A percentile compares a stretch with the other conserved stretches of the same genome.
These are phyloP conservation scores for Pseudocercospora eumusae DNA, from an alignment of 2,329 filamentous ascomycete genomes.

Conservation along the genomic window DNA sequence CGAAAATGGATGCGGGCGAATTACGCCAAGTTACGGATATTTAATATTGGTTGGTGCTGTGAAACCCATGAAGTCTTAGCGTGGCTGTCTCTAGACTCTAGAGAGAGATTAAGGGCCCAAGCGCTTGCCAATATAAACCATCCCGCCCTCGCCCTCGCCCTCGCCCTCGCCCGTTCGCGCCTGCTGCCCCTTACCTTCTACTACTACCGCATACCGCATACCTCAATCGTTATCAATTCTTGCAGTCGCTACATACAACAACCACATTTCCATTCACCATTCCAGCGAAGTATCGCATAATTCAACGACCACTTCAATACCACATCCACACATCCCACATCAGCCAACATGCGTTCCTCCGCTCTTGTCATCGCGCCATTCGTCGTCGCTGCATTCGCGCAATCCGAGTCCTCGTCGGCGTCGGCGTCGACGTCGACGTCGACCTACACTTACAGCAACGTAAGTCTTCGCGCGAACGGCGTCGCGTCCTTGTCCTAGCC, in stretches of 20 bases:
- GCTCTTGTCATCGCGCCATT: slow-evolving; percentile 47
- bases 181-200: slow-evolving; percentile 7
- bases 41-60: background rate
- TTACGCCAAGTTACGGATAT: too few relatives aligned
- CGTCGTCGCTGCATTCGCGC: slow-evolving; percentile 47
- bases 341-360: slow-evolving; percentile 50
- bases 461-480: background rate
- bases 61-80: background rate
- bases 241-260: background rate
- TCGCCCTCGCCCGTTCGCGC: slow-evolving; percentile 5
- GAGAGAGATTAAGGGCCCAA: background rate
- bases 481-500: background rate
- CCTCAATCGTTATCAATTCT: slow-evolving; percentile 4
- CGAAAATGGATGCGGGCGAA: background rate
- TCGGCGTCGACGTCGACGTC: too few relatives aligned
- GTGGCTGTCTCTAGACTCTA: background rate
- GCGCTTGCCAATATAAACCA: slow-evolving; percentile 2
- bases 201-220: background rate
- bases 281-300: background rate
- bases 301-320: background rate
- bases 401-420: slow-evolving; percentile 35
- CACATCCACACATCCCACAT: background rate
- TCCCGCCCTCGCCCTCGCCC: slow-evolving; percentile 1
- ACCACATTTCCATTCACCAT: slow-evolving; percentile 10
- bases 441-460: slow-evolving; percentile 44